A percentile compares a stretch with the other conserved stretches of the same genome.
Conservation (phyloP, 768 basidiomycete genomes). For the Serendipita sp. region DNA sequence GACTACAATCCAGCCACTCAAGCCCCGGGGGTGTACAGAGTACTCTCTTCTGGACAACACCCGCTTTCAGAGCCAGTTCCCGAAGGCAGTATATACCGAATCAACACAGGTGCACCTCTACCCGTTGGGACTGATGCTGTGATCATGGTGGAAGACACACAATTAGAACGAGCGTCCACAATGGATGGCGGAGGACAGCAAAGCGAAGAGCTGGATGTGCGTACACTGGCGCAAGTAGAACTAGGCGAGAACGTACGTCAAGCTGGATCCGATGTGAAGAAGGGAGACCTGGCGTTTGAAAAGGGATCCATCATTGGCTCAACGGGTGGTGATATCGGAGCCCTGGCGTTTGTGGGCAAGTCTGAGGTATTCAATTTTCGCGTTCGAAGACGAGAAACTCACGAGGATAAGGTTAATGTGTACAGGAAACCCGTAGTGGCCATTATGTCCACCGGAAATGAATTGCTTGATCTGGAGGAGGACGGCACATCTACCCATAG, state of each 20-base stretch:
- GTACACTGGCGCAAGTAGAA: slow-evolving; percentile 44
- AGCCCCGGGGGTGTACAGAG: slow-evolving; percentile 46
- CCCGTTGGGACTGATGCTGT: slow-evolving; percentile 61
- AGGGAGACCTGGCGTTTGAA: slow-evolving; percentile 50
- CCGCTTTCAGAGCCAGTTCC: slow-evolving; percentile 26
- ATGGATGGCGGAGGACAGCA: slow-evolving; percentile 22
- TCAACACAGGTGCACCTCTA: slow-evolving; percentile 76
- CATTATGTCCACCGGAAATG: slow-evolving; percentile 74
- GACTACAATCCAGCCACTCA: slow-evolving; percentile 35
- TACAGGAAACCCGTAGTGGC: slow-evolving; percentile 60
- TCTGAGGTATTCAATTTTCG: slow-evolving; percentile 34
- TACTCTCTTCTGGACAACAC: slow-evolving; percentile 39
- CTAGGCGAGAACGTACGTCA: slow-evolving; percentile 54
- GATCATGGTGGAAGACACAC: slow-evolving; percentile 89
- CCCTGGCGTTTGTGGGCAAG: slow-evolving; percentile 61
- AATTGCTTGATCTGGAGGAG: slow-evolving; percentile 43
- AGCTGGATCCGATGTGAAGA: slow-evolving; percentile 56
- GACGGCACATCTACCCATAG: slow-evolving; percentile 6
- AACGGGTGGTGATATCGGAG: slow-evolving; percentile 70
- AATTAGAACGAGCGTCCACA: slow-evolving; percentile 38
- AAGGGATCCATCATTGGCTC: slow-evolving; percentile 43
- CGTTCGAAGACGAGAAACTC: neutral
- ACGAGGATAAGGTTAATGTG: slow-evolving; percentile 39
- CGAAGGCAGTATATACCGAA: slow-evolving; percentile 39
- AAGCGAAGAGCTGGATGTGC: slow-evolving; percentile 58